Base-by-base conservation (phyloP, 495 filamentous ascomycete species). In the Aspergillus wentii region DNA sequence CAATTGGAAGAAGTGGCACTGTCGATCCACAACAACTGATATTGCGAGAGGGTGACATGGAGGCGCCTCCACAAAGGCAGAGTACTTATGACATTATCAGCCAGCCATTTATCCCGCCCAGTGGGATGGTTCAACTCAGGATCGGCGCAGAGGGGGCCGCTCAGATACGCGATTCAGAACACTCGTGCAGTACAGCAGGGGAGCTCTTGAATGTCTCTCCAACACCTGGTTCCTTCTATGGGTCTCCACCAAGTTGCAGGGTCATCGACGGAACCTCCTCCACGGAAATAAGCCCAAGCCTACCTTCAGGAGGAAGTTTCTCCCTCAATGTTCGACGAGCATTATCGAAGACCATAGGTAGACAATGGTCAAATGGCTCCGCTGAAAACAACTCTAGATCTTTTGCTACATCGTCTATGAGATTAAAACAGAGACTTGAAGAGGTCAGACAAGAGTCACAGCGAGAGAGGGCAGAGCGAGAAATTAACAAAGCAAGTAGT, bases 51-150 rank as follows among this genome's bases (percentile, higher is more conserved):
- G 27, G 27, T 18, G 34, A 49, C 10, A 18, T 21, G 10, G 29
- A 18, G n/a, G 8, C 30, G 2, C n/a, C 35, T 3, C 2, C 27
- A 5, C 28, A 40, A 10, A 44, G 44, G 44, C 8, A 42, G 11
- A 39, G 18, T 14, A 28, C 40, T 25, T 41, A 35, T 27, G 28
- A 31, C 23, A 29, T 15, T 16, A 13, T 17, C 15, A 29, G 16
- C 23, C 25, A 16, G 9, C 13, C 34, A 32, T 22, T 13, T 17
- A 17, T 15, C 28, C 38, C 21, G 14, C 15, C n/a, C 3, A 30
- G 36, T 18, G 41, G 37, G 23, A 16, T 59, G 6, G 40, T 54
- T 23, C 45, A 36, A n/a, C 28, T 56, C 15, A 40, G 30, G 4
- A 29, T 54, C 4, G 47, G 42, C 5, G 13, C 18, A 6, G 17